Evolutionary conservation across 164 flowering plant species (phyloP), one percentile per base, ranked within the genome.

Genomic region (Vitis labrusca): DNA sequence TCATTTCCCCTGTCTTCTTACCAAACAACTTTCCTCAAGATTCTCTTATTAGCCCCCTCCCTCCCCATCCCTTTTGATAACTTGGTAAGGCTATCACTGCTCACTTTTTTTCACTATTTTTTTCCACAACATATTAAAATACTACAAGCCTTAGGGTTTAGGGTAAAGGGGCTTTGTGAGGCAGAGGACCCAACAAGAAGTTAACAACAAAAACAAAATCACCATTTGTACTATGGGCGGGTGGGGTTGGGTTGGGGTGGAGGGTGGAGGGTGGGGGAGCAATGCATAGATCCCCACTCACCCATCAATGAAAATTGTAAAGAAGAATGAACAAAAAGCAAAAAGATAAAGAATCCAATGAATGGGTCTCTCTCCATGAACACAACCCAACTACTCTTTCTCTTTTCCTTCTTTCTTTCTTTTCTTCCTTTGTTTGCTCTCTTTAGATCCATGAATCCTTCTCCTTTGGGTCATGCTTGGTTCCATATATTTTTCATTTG

Each of bases 51-150:
- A 50, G 44, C 2, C 44, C 5, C 44, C n/a, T 44, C 13, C 19
- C 44, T 14, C 7, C 23, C 66, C 44, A 3, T 8, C 17, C 53
- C 63, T 72, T 64, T 51, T 73, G 75, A 73, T 73, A 53, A 69
- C 63, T 71, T 76, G 79, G 76, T 76, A 74, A 60, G 73, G 66
- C 58, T 70, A 73, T 70, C 66, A 59, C 59, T 66, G 68, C 60
- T 73, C 74, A 70, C 63, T 48, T 15, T n/a, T 19, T 54, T 66
- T 50, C 8, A 56, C 67, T 17, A 12, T 71, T 8, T 44, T 49
- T 54, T 59, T 19, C 58, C 53, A 61, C 61, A 59, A 68, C 17
- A 59, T 63, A 19, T 49, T 52, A 19, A 68, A 19, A 19, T 10
- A 14, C 11, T 1, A 16, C 4, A 57, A 9, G 29, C 29, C 59